These are phyloP conservation scores for Oryza punctata DNA, from an alignment of 176 grass and related monocot genomes.

Conservation along the genomic window DNA sequence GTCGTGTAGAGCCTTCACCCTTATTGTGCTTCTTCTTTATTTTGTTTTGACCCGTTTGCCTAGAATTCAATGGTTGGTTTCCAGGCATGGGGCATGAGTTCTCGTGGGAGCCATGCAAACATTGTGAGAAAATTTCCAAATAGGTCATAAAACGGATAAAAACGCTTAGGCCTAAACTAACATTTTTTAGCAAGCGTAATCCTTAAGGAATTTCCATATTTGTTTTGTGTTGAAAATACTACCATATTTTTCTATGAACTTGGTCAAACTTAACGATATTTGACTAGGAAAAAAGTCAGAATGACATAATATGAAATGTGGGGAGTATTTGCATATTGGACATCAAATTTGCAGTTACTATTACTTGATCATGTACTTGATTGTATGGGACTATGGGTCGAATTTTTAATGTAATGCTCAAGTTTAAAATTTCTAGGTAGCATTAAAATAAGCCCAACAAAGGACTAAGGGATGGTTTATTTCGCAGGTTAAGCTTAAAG, in stretches of 20 bases:
- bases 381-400: not conserved
- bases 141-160: no score
- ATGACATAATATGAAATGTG: no score
- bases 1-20: not conserved
- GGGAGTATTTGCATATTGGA: not conserved
- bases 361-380: not conserved
- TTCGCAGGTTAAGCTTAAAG: not conserved
- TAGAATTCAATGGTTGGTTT: not conserved
- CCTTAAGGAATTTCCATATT: not conserved
- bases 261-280: no score
- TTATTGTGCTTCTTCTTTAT: not conserved
- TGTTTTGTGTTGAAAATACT: no score
- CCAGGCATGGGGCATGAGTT: not conserved
- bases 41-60: not conserved
- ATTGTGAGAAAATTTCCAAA: no score
- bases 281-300: no score
- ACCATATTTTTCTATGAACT: no score
- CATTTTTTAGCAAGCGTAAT: not conserved
- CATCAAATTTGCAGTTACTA: not conserved
- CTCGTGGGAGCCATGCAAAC: not conserved
- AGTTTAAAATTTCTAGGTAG: not conserved
- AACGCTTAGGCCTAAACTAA: not conserved
- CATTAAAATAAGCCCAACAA: constrained; percentile 7
- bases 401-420: not conserved
- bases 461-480: not conserved